Evolutionary conservation across 495 filamentous ascomycete genomes (phyloP).

Genomic region (Talaromyces borbonicus): DNA sequence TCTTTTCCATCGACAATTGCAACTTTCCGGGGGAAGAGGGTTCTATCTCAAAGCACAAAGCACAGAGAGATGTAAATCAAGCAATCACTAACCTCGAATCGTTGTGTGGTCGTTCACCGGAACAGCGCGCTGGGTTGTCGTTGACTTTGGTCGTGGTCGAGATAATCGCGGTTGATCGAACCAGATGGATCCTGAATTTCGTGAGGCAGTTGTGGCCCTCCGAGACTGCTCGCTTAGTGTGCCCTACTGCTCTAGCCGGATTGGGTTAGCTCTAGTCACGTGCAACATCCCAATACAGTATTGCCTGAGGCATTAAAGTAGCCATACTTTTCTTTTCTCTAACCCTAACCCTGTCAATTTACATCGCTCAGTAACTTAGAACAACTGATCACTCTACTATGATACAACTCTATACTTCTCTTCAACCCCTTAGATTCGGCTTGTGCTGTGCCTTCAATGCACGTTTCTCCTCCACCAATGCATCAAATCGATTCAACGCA

Average conservation of each 20-base stretch:
- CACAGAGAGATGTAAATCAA: constrained; percentile 2
- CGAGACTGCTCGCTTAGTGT: constrained; percentile 10
- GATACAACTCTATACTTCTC: not conserved
- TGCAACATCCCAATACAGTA: not conserved
- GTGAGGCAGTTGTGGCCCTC: constrained; percentile 39
- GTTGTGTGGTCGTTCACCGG: constrained; percentile 42
- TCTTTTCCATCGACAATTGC: not conserved
- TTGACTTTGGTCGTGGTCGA: constrained; percentile 32
- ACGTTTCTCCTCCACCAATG: constrained; percentile 41
- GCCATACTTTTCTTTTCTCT: not conserved
- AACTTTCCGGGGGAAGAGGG: not conserved
- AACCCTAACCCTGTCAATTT: not conserved
- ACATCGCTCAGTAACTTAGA: not conserved
- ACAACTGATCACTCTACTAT: not conserved
- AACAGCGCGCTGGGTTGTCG: constrained; percentile 34
- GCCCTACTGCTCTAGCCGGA: constrained; percentile 6
- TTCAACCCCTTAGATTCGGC: not conserved
- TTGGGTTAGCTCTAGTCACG: not conserved
- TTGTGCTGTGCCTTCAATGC: constrained; percentile 31
- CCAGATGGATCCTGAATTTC: constrained; percentile 36
- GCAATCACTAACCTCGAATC: constrained; percentile 32
- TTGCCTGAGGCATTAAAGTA: constrained; percentile 1
- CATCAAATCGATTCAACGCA: constrained; percentile 44
- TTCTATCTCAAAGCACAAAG: not conserved
- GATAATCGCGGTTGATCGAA: constrained; percentile 30